A percentile compares a stretch with the other conserved stretches of the same genome.
These are phyloP conservation scores for Lasiosphaeriaceae sp. DNA, from an alignment of 495 filamentous ascomycete species.

Conservation along the genomic window DNA sequence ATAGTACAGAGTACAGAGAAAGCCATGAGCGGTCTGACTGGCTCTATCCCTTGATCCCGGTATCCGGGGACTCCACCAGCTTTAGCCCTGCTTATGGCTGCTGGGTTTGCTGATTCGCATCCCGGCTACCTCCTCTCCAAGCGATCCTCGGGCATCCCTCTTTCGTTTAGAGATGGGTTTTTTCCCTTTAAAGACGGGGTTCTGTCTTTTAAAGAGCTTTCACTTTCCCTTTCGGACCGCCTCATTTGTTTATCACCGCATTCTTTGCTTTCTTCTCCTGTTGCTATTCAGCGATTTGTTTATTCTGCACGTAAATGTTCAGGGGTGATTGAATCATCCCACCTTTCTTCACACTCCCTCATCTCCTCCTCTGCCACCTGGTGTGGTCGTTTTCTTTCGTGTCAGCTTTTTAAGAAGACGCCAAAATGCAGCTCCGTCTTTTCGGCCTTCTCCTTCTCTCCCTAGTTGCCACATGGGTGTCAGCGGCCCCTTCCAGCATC, in stretches of 20 bases:
- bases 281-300: slow-evolving; percentile 10
- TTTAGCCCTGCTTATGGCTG: no score
- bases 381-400: slow-evolving; percentile 19
- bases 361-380: slow-evolving; percentile 18
- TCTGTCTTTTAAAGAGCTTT: no score
- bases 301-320: slow-evolving; percentile 3
- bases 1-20: no score
- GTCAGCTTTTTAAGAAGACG: not conserved
- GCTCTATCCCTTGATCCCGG: no score
- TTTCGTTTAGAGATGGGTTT: not conserved
- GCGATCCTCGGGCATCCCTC: not conserved
- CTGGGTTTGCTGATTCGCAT: no score
- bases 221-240: no score
- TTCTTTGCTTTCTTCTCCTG: not conserved
- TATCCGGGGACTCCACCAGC: no score
- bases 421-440: slow-evolving; percentile 32
- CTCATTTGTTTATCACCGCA: not conserved
- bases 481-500: slow-evolving; percentile 35
- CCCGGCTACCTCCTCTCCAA: not conserved
- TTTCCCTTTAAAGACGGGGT: no score
- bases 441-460: slow-evolving; percentile 32
- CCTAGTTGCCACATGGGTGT: slow-evolving; percentile 36
- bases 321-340: slow-evolving; percentile 21
- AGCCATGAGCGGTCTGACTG: no score
- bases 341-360: slow-evolving; percentile 24